These are phyloP conservation scores for Buddleja alternifolia DNA, from an alignment of 257 asterid genomes.

Conservation along the genomic window DNA sequence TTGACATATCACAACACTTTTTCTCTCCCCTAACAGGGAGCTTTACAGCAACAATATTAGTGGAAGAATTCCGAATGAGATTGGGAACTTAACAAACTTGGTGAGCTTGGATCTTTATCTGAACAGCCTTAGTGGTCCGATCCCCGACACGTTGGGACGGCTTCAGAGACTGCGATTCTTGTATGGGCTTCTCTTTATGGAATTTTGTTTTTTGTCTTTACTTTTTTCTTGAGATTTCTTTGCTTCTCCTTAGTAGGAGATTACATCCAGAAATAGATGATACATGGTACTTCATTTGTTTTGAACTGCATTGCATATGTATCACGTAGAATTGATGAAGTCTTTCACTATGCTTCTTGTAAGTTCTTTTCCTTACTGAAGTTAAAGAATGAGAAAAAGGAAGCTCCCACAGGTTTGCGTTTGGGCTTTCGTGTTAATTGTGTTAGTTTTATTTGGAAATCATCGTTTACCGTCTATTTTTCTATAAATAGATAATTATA, in stretches of 20 bases:
- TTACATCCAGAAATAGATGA: background rate
- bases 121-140: constrained; percentile 68
- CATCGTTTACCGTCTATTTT: background rate
- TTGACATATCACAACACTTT: too few relatives aligned
- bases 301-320: background rate
- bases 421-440: background rate
- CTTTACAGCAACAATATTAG: constrained; percentile 82
- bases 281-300: constrained; percentile 10
- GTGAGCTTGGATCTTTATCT: constrained; percentile 97
- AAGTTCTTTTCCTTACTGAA: background rate
- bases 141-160: constrained; percentile 72
- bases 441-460: background rate
- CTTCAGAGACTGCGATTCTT: constrained; percentile 82
- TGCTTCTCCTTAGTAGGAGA: background rate
- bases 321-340: background rate
- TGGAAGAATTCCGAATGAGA: constrained; percentile 80
- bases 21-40: constrained; percentile 57
- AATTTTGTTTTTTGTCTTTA: constrained; percentile 1
- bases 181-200: constrained; percentile 47
- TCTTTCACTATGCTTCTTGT: constrained; percentile 5
- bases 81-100: constrained; percentile 83
- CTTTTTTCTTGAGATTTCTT: constrained; percentile 13
- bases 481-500: background rate
- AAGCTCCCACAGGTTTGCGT: background rate
- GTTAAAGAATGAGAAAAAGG: background rate